Evolutionary conservation across 371 early-diverging fungal species (phyloP).

Genomic region (Rhizopus arrhizus): DNA sequence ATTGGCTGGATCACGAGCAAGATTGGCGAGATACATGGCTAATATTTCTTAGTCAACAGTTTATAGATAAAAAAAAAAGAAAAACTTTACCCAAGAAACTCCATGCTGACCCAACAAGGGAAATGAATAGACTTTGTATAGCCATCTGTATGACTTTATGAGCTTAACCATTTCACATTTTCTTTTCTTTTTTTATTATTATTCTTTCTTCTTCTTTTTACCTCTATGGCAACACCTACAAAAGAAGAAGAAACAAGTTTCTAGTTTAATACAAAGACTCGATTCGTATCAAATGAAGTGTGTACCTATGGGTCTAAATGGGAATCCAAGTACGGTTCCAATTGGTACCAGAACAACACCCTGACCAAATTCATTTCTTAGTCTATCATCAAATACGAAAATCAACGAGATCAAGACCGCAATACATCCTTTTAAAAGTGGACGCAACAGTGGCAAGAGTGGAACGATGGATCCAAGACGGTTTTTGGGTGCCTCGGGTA

Average conservation of each 20-base stretch:
- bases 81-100: conserved; percentile 20
- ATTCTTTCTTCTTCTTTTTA: not conserved
- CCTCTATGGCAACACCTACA: conserved; percentile 31
- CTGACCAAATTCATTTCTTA: conserved; percentile 18
- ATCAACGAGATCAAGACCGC: conserved; percentile 19
- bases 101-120: conserved; percentile 29
- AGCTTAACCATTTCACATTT: not conserved
- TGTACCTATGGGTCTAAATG: conserved; percentile 28
- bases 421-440: conserved; percentile 21
- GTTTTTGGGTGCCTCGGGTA: conserved; percentile 3
- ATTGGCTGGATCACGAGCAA: conserved; percentile 35
- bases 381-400: conserved; percentile 21
- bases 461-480: conserved; percentile 8
- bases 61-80: no score
- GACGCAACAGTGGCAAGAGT: conserved; percentile 17
- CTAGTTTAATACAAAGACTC: not conserved
- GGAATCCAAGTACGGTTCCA: conserved; percentile 24
- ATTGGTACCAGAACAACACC: conserved; percentile 27
- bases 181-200: no score
- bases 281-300: not conserved
- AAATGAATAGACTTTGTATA: conserved; percentile 17
- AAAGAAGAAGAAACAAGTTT: not conserved
- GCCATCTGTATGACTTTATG: conserved; percentile 13
- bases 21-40: conserved; percentile 43
- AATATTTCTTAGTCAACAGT: not conserved